Conservation (phyloP, 2,329 filamentous ascomycete species). For the Pseudocercospora pini-densiflorae region DNA sequence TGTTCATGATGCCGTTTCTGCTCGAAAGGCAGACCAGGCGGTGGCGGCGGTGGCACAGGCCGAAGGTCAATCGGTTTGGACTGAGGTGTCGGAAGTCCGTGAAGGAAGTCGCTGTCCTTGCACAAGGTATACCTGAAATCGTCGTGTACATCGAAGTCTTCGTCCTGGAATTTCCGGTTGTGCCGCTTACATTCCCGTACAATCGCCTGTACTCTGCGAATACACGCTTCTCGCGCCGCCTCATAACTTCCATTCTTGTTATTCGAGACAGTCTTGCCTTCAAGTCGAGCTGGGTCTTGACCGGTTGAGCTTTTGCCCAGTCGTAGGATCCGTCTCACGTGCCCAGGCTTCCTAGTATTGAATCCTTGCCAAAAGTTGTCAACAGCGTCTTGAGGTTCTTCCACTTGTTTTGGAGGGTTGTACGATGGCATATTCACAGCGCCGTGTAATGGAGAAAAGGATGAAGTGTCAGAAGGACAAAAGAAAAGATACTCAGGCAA, state of each 20-base stretch:
- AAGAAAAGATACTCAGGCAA: neutral
- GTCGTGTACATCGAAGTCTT: slow-evolving; percentile 79
- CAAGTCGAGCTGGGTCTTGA: slow-evolving; percentile 2
- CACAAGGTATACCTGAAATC: slow-evolving; percentile 48
- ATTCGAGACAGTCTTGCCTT: neutral
- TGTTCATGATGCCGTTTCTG: neutral
- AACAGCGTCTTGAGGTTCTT: slow-evolving; percentile 3
- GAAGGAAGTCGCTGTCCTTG: slow-evolving; percentile 52
- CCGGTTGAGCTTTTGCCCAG: neutral
- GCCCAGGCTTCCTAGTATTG: slow-evolving; percentile 3
- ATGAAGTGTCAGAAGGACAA: neutral
- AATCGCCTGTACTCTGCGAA: slow-evolving; percentile 60
- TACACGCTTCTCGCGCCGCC: slow-evolving; percentile 70
- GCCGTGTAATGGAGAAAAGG: neutral
- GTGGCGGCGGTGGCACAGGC: neutral
- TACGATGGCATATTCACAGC: slow-evolving; percentile 3
- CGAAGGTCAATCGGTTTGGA: neutral
- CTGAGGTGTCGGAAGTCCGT: slow-evolving; percentile 44
- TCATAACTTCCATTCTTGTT: slow-evolving; percentile 56
- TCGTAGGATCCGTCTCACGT: neutral
- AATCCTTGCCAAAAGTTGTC: slow-evolving; percentile 8
- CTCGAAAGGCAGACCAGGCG: neutral
- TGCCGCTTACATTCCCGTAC: slow-evolving; percentile 68
- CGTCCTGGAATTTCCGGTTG: slow-evolving; percentile 81
- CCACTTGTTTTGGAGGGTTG: slow-evolving; percentile 1